Base-by-base conservation (phyloP, 2,329 filamentous ascomycete genomes). In the Hymenoscyphus infarciens region DNA sequence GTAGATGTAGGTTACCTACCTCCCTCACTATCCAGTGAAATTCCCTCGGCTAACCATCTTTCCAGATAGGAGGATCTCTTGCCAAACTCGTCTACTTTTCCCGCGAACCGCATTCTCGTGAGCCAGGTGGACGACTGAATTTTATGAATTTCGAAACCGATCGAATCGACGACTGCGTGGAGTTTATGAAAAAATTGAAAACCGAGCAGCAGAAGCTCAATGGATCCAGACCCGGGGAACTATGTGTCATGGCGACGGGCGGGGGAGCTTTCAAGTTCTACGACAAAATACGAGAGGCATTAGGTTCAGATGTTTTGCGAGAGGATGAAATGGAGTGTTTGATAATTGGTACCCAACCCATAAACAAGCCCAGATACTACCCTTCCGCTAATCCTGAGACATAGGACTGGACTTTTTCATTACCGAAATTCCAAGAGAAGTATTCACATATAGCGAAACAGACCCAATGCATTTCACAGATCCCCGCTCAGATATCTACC, bases 321-420 rank as follows among this genome's bases (percentile, higher is more conserved):
- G 95, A 98, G 77, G 95, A 99, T 73, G 95, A 99, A 78, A 99
- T 99, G 95, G 92, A 97, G 76, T 99, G 95, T 74, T 79, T 99
- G 63, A 99, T 99, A 67, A 95, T 95, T 72, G 92, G 91, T 92
- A 61, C 2, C 2, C 27, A 45, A 25, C 15, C 15, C 19, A 19
- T 27, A 8, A 27, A 42, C 33, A 5, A 13, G 19, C 29, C 11
- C 42, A 49, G 35, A 53, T 13, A 16, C 19, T 7, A 13, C 15
- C 42, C 19, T 16, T 27, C 13, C 33, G 22, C 62, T 68, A 53
- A 66, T 54, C 52, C 10, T 5, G 8, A 29, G 6, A 38, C 35
- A 65, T 70, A 92, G 92, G 94, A 13, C 87, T 99, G 53, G 95
- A 99, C 75, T 99, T 98, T 79, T 98, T 99, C 81, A 98, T 98